phyloP scores from a whole-genome alignment of 768 basidiomycete species.

The Leccinum longicurvipes region DNA sequence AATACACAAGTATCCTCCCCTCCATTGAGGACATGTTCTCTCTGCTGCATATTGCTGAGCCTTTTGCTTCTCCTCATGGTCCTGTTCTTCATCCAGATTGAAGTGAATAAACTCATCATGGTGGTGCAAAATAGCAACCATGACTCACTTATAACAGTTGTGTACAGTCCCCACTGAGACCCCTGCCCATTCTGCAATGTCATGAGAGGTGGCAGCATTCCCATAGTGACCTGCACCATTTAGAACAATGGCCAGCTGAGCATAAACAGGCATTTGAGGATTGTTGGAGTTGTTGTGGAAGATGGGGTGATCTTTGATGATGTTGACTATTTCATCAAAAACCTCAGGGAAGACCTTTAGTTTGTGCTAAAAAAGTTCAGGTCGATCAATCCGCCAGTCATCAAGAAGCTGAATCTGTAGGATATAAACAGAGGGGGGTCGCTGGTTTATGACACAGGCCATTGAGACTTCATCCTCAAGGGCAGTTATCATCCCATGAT shows the following conservation, averaged over 20 bases:
- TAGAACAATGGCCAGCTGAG: conserved; percentile 30
- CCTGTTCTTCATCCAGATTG: not conserved
- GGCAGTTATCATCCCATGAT: too few relatives aligned
- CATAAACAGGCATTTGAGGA: conserved; percentile 24
- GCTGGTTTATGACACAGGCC: too few relatives aligned
- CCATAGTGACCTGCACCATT: conserved; percentile 22
- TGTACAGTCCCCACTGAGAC: conserved; percentile 15
- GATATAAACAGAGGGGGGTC: too few relatives aligned
- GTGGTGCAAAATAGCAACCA: conserved; percentile 11
- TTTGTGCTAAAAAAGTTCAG: too few relatives aligned
- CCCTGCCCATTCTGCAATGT: conserved; percentile 22
- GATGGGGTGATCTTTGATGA: too few relatives aligned
- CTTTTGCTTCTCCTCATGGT: not conserved
- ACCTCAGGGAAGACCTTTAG: too few relatives aligned
- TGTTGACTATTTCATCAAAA: too few relatives aligned
- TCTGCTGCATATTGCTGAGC: not conserved
- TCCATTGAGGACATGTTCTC: not conserved
- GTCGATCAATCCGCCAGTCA: too few relatives aligned
- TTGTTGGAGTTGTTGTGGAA: too few relatives aligned
- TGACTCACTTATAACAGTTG: conserved; percentile 15
- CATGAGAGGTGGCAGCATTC: conserved; percentile 12
- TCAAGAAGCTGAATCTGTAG: too few relatives aligned
- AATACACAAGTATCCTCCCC: conserved; percentile 9
- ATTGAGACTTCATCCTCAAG: too few relatives aligned
- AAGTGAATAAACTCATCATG: conserved; percentile 10